These are phyloP conservation scores for Tricholoma matsutake DNA, from an alignment of 768 basidiomycete species.

Conservation along the genomic window DNA sequence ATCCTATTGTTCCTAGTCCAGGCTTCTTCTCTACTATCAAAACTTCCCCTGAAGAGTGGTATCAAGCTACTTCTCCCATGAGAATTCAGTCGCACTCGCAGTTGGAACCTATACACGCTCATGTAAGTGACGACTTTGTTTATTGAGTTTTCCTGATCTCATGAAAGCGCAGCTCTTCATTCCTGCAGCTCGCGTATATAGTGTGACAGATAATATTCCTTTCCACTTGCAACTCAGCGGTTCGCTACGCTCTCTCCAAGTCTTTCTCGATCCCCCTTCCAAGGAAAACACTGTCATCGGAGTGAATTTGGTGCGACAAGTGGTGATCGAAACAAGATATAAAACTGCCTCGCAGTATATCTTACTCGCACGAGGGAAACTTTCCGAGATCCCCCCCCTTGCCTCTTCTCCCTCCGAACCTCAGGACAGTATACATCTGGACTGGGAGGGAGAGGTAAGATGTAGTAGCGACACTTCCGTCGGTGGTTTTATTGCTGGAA, in stretches of 20 bases:
- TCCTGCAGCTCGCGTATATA: conserved; percentile 53
- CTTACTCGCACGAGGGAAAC: conserved; percentile 46
- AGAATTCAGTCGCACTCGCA: conserved; percentile 31
- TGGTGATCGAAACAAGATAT: conserved; percentile 32
- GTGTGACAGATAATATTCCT: conserved; percentile 53
- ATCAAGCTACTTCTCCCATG: conserved; percentile 44
- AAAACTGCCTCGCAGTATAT: conserved; percentile 36
- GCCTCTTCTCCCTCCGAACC: conserved; percentile 18
- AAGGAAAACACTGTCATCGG: conserved; percentile 30
- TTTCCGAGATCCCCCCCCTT: conserved; percentile 43
- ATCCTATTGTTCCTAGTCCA: conserved; percentile 46
- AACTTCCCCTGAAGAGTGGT: conserved; percentile 65
- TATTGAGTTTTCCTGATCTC: background rate
- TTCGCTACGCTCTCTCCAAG: conserved; percentile 39
- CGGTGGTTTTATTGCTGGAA: conserved; percentile 45
- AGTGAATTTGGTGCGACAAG: conserved; percentile 53
- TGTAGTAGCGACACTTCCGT: conserved; percentile 35
- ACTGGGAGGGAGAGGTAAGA: conserved; percentile 59
- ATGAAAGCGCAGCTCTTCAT: conserved; percentile 48
- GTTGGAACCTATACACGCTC: conserved; percentile 41
- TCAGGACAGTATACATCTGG: conserved; percentile 35
- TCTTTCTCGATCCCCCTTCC: conserved; percentile 35
- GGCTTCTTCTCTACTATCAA: conserved; percentile 60
- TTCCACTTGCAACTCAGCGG: conserved; percentile 64
- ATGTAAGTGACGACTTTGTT: conserved; percentile 37